Conservation (phyloP, 2,329 filamentous ascomycete species). For the Penicillium sp. region DNA sequence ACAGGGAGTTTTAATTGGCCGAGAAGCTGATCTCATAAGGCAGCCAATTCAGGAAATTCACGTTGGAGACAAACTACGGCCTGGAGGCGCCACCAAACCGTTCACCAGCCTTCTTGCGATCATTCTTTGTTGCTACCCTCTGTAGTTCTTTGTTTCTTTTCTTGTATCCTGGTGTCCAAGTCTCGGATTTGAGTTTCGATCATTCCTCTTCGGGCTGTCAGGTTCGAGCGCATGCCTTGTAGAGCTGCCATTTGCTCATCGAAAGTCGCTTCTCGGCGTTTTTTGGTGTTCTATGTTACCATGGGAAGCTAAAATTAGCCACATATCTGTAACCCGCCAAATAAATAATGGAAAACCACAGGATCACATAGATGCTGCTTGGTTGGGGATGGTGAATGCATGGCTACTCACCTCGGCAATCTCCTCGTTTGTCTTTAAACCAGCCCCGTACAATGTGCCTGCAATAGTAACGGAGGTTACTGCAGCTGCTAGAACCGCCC, state of each 20-base stretch:
- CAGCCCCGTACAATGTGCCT: conserved; percentile 61
- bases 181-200: conserved; percentile 59
- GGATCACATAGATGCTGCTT: not conserved
- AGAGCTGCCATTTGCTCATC: conserved; percentile 58
- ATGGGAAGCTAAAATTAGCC: not conserved
- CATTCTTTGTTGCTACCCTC: conserved; percentile 29
- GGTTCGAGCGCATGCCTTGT: conserved; percentile 49
- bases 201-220: conserved; percentile 53
- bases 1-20: not conserved
- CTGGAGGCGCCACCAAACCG: not conserved
- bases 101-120: not conserved
- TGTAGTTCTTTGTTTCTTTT: conserved; percentile 39
- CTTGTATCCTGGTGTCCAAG: conserved; percentile 44
- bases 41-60: not conserved
- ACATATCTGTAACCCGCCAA: not conserved
- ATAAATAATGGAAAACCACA: not conserved
- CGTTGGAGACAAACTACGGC: not conserved
- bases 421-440: conserved; percentile 56
- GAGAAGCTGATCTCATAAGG: not conserved
- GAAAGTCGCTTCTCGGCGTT: conserved; percentile 50
- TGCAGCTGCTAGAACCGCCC: conserved; percentile 55
- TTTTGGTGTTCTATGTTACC: conserved; percentile 45
- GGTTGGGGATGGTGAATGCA: not conserved
- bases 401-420: conserved; percentile 47
- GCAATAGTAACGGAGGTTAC: conserved; percentile 58